Evolutionary conservation across 306 rosid genomes (phyloP).

Genomic region (Prunus persica): DNA sequence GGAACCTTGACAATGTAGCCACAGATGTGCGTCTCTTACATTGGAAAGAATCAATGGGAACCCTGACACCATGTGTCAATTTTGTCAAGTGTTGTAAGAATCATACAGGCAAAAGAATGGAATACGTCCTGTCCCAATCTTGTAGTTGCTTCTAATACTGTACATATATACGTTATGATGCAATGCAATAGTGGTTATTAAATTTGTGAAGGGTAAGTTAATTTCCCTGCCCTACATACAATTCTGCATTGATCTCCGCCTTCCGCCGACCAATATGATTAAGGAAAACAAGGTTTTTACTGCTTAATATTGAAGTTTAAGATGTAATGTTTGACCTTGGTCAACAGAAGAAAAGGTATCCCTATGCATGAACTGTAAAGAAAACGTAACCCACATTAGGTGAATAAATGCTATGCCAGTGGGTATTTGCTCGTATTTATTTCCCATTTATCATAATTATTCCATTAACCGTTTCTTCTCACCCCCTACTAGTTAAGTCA

Average conservation of each 20-base stretch:
- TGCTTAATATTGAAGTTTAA: no score
- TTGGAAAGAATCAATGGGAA: conserved; percentile 2
- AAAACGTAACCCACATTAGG: no score
- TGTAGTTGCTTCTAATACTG: not conserved
- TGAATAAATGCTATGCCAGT: no score
- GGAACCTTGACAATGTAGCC: no score
- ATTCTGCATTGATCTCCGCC: not conserved
- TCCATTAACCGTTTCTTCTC: no score
- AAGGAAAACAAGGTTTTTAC: no score
- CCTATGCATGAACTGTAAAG: no score
- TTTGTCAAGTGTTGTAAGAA: not conserved
- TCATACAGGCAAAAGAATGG: not conserved
- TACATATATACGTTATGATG: not conserved
- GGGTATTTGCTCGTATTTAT: no score
- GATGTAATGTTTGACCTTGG: no score
- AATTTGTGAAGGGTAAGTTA: not conserved
- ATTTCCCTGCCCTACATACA: not conserved
- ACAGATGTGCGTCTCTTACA: not conserved
- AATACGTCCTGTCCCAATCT: not conserved
- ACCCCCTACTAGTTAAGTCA: no score
- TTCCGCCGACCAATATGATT: not conserved
- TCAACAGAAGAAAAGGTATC: no score
- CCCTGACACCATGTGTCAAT: not conserved
- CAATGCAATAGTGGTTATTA: not conserved
- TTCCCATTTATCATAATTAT: no score